Conservation (phyloP, 2,329 filamentous ascomycete species). For the Penicillium sp. region DNA sequence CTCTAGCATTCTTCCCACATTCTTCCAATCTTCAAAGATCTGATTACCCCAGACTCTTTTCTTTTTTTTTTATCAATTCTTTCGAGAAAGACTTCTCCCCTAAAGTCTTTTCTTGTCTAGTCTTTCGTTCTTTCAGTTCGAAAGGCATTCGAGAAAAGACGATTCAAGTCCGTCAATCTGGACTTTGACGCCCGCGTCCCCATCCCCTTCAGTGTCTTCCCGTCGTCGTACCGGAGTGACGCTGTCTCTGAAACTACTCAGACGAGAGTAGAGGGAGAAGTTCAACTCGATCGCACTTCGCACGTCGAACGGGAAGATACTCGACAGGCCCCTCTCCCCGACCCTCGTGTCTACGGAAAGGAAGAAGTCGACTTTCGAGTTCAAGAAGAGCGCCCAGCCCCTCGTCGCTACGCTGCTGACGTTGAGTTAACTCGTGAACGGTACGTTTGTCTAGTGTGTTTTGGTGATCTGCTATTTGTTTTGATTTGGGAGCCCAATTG, state of each 20-base stretch:
- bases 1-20: background rate
- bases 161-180: slow-evolving; percentile 88
- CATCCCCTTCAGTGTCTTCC: slow-evolving; percentile 99
- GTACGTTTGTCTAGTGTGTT: slow-evolving; percentile 38
- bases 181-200: slow-evolving; percentile 99
- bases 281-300: slow-evolving; percentile 71
- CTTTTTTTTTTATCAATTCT: slow-evolving; percentile 13
- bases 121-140: slow-evolving; percentile 49
- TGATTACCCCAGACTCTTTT: slow-evolving; percentile 19
- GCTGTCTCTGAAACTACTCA: slow-evolving; percentile 65
- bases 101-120: slow-evolving; percentile 51
- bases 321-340: slow-evolving; percentile 69
- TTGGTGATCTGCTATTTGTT: slow-evolving; percentile 11
- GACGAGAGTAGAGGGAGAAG: slow-evolving; percentile 85
- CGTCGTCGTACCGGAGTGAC: slow-evolving; percentile 89
- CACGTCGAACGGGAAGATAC: slow-evolving; percentile 98
- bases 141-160: slow-evolving; percentile 69
- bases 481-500: slow-evolving; percentile 5
- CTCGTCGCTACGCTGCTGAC: slow-evolving; percentile 35
- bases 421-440: slow-evolving; percentile 53
- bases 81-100: slow-evolving; percentile 39
- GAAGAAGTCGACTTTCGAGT: slow-evolving; percentile 87
- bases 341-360: slow-evolving; percentile 67
- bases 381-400: slow-evolving; percentile 32
- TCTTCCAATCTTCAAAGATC: slow-evolving; percentile 13